Evolutionary conservation across 352 stramenopile species (phyloP).

Genomic region (Phytophthora pistaciae): DNA sequence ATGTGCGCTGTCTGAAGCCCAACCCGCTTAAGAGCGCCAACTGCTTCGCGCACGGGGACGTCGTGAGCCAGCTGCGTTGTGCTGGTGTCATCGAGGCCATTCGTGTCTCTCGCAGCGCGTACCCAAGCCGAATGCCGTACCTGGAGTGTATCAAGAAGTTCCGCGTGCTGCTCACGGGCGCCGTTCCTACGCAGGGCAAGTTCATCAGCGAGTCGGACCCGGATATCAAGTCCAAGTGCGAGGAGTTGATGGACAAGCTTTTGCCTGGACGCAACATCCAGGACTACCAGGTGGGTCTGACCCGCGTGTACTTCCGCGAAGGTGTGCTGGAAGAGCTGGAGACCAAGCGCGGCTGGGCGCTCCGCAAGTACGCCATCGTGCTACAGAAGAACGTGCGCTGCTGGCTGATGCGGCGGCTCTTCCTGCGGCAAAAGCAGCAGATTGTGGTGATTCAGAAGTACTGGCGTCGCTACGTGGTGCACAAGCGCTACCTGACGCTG

Average conservation of each 20-base stretch:
- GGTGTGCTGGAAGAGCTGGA: constrained; percentile 84
- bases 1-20: constrained; percentile 88
- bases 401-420: constrained; percentile 68
- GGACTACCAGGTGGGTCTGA: constrained; percentile 90
- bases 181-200: constrained; percentile 40
- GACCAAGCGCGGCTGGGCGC: constrained; percentile 70
- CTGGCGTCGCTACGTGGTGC: constrained; percentile 75
- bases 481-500: constrained; percentile 62
- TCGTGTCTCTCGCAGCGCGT: constrained; percentile 86
- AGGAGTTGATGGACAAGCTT: constrained; percentile 75
- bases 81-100: constrained; percentile 90
- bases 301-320: constrained; percentile 89
- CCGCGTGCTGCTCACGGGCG: constrained; percentile 50
- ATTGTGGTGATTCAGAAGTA: constrained; percentile 77
- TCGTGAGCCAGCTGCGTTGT: constrained; percentile 87
- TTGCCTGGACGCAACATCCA: constrained; percentile 75
- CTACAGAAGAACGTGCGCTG: constrained; percentile 80
- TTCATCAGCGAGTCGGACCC: constrained; percentile 54
- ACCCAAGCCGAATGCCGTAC: constrained; percentile 83
- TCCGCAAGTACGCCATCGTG: constrained; percentile 81
- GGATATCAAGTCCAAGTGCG: constrained; percentile 67
- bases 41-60: constrained; percentile 75
- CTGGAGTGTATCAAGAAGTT: constrained; percentile 87
- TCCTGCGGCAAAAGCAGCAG: constrained; percentile 51
- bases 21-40: constrained; percentile 80